Conservation (phyloP, 768 basidiomycete genomes). For the Amyloporia xantha region DNA sequence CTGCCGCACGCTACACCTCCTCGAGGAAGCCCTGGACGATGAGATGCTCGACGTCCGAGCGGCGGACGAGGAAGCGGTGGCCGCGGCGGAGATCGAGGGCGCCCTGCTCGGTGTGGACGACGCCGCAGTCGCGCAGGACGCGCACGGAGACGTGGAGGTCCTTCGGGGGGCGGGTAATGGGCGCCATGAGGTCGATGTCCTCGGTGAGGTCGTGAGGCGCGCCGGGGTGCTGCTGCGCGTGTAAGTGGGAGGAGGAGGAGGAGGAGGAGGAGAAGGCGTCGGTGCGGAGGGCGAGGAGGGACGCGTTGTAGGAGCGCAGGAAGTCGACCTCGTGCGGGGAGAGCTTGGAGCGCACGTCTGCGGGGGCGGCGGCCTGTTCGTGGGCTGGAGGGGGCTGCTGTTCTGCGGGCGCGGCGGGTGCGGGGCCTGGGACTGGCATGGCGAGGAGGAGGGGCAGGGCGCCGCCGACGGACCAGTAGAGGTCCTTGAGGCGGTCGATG, state of each 20-base stretch:
- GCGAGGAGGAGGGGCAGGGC: slow-evolving; percentile 78
- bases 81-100: slow-evolving; percentile 88
- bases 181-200: slow-evolving; percentile 82
- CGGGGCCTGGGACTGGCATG: slow-evolving; percentile 5
- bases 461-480: slow-evolving; percentile 88
- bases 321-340: slow-evolving; percentile 83
- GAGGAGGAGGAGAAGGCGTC: slow-evolving; percentile 31
- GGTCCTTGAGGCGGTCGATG: slow-evolving; percentile 72
- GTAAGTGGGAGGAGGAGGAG: neutral
- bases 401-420: neutral
- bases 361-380: slow-evolving; percentile 3
- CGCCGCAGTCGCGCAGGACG: slow-evolving; percentile 85
- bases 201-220: slow-evolving; percentile 59
- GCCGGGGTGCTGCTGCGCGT: slow-evolving; percentile 1
- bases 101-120: slow-evolving; percentile 88
- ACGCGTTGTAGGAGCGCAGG: slow-evolving; percentile 70
- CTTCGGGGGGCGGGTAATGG: slow-evolving; percentile 77
- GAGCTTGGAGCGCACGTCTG: slow-evolving; percentile 62
- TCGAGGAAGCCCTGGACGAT: slow-evolving; percentile 92
- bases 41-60: slow-evolving; percentile 88
- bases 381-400: neutral
- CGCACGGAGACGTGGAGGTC: slow-evolving; percentile 85
- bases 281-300: slow-evolving; percentile 77
- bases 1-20: slow-evolving; percentile 72
- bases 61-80: slow-evolving; percentile 80